Evolutionary conservation across 148 eudicot genomes (phyloP).

Genomic region (Linanthus parryae): DNA sequence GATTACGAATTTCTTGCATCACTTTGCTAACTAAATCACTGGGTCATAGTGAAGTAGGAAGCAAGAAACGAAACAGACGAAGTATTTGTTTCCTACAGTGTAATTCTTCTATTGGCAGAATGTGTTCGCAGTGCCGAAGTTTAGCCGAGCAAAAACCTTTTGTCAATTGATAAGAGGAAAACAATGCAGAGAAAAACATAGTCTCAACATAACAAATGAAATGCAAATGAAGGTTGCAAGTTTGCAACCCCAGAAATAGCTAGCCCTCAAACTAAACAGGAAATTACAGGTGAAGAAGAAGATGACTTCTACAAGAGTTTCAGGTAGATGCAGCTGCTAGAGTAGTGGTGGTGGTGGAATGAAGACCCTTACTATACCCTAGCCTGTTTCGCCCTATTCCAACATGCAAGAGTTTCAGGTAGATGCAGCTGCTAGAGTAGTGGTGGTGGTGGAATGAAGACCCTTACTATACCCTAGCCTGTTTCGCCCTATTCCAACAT

Average conservation of each 20-base stretch:
- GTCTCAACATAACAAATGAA: too few relatives aligned
- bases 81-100: too few relatives aligned
- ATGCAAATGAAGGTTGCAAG: constrained; percentile 17
- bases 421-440: constrained; percentile 26
- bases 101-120: too few relatives aligned
- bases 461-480: constrained; percentile 29
- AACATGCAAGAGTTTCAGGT: background rate
- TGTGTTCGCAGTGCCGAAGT: too few relatives aligned
- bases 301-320: background rate
- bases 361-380: constrained; percentile 25
- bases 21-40: too few relatives aligned
- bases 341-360: constrained; percentile 14
- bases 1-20: too few relatives aligned
- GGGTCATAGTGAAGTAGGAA: too few relatives aligned
- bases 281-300: background rate
- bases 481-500: constrained; percentile 31
- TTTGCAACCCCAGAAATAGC: constrained; percentile 10
- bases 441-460: constrained; percentile 11
- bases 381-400: constrained; percentile 31
- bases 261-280: background rate
- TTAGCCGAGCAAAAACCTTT: too few relatives aligned
- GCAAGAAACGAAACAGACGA: too few relatives aligned
- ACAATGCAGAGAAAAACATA: too few relatives aligned
- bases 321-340: constrained; percentile 24
- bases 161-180: too few relatives aligned